phyloP scores from a whole-genome alignment of 2,329 filamentous ascomycete genomes.

The Colletotrichum ledebouriae region DNA sequence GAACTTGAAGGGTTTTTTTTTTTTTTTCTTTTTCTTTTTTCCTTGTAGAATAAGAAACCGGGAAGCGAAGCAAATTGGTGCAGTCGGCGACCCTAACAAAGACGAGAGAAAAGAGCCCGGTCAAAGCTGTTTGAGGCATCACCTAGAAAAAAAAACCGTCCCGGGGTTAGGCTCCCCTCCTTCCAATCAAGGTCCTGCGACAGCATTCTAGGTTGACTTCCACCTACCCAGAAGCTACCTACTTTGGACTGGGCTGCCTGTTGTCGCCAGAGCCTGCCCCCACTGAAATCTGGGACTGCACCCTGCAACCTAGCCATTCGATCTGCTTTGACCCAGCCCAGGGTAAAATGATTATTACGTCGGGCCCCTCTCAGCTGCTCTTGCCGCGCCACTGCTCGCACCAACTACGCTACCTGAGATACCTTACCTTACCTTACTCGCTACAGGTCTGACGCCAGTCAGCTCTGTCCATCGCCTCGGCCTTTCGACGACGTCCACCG shows the following conservation, averaged over 20 bases:
- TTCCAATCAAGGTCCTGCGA: background rate
- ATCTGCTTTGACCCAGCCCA: conserved; percentile 33
- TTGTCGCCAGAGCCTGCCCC: conserved; percentile 14
- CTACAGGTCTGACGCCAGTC: conserved; percentile 38
- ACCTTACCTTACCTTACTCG: conserved; percentile 22
- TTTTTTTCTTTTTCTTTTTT: too few relatives aligned
- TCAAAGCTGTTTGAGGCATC: conserved; percentile 10
- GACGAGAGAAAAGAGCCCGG: conserved; percentile 4
- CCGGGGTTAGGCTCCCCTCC: conserved; percentile 19
- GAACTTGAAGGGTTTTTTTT: too few relatives aligned
- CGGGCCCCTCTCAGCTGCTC: conserved; percentile 29
- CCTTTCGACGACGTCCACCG: conserved; percentile 19
- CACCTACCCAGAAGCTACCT: background rate
- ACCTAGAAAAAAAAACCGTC: conserved; percentile 20
- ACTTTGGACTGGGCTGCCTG: background rate
- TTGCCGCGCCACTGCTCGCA: conserved; percentile 12
- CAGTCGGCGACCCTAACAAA: background rate
- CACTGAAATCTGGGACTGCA: conserved; percentile 25
- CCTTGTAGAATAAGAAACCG: too few relatives aligned
- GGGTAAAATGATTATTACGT: conserved; percentile 42
- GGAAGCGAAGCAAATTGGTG: too few relatives aligned
- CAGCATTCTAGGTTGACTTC: conserved; percentile 22
- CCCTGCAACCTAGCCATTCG: conserved; percentile 32
- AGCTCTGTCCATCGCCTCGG: conserved; percentile 29
- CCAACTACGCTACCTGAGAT: conserved; percentile 12